phyloP scores from a whole-genome alignment of 495 filamentous ascomycete species.

The Penicillium flavigenum region DNA sequence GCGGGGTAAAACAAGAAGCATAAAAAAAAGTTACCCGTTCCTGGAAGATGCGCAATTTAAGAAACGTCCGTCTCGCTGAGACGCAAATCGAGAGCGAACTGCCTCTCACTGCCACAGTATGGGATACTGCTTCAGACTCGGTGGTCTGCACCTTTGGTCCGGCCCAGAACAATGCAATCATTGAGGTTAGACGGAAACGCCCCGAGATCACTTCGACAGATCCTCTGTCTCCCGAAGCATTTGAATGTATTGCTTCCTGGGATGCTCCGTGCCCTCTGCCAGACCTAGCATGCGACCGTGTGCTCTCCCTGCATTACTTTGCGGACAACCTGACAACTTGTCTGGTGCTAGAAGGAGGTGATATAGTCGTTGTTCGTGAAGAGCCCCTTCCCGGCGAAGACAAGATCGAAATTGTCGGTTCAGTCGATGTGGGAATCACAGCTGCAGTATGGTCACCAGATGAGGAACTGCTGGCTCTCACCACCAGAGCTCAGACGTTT shows the following conservation, averaged over 20 bases:
- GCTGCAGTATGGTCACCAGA: slow-evolving; percentile 94
- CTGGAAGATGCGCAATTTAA: slow-evolving; percentile 72
- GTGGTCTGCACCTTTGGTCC: slow-evolving; percentile 76
- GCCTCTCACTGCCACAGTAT: slow-evolving; percentile 68
- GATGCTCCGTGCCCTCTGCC: slow-evolving; percentile 73
- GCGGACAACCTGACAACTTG: slow-evolving; percentile 72
- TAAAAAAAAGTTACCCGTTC: slow-evolving; percentile 28
- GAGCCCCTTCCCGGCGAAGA: slow-evolving; percentile 66
- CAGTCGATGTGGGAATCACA: slow-evolving; percentile 85
- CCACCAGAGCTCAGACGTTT: slow-evolving; percentile 73
- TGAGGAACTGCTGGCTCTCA: slow-evolving; percentile 82
- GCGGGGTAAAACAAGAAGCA: slow-evolving; percentile 40
- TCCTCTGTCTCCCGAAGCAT: slow-evolving; percentile 37
- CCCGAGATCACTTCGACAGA: slow-evolving; percentile 38
- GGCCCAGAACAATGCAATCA: slow-evolving; percentile 55
- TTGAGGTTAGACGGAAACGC: slow-evolving; percentile 60
- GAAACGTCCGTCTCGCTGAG: slow-evolving; percentile 64
- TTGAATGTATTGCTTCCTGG: slow-evolving; percentile 74
- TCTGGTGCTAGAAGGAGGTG: slow-evolving; percentile 83
- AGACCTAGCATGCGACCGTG: slow-evolving; percentile 64
- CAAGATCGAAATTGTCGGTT: slow-evolving; percentile 90
- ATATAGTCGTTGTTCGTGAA: slow-evolving; percentile 82
- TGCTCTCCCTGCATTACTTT: slow-evolving; percentile 80
- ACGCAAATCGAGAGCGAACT: slow-evolving; percentile 53
- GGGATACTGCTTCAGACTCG: slow-evolving; percentile 71